A percentile compares a stretch with the other conserved stretches of the same genome.
These are phyloP conservation scores for Cercophora samala DNA, from an alignment of 495 filamentous ascomycete species.

Conservation along the genomic window DNA sequence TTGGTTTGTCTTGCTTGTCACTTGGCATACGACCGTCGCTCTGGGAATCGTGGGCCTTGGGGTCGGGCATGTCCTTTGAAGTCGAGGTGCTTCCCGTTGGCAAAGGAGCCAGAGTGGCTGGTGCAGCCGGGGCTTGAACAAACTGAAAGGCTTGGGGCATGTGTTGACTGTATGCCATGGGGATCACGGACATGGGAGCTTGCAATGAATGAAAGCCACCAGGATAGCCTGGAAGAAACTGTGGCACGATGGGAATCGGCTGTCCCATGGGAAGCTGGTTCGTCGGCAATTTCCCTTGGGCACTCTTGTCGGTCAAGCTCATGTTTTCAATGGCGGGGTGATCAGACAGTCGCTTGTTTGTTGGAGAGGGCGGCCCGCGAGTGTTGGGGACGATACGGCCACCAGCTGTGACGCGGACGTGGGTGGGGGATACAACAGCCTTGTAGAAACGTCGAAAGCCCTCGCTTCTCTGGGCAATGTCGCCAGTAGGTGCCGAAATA, in stretches of 20 bases:
- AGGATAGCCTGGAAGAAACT: slow-evolving; percentile 28
- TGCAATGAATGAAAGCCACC: slow-evolving; percentile 31
- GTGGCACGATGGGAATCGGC: slow-evolving; percentile 25
- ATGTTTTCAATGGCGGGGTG: slow-evolving; percentile 22
- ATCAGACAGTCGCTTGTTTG: slow-evolving; percentile 42
- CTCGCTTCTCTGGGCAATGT: slow-evolving; percentile 46
- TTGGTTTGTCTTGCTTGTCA: slow-evolving; percentile 39
- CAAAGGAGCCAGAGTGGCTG: slow-evolving; percentile 12
- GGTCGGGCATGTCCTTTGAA: slow-evolving; percentile 29
- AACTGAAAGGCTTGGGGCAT: slow-evolving; percentile 27
- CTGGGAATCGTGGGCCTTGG: slow-evolving; percentile 26
- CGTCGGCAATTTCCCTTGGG: slow-evolving; percentile 19
- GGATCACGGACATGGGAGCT: slow-evolving; percentile 29
- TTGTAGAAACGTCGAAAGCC: slow-evolving; percentile 57
- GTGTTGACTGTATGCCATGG: slow-evolving; percentile 31
- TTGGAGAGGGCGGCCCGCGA: slow-evolving; percentile 45
- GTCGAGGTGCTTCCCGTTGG: slow-evolving; percentile 8
- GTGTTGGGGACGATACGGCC: slow-evolving; percentile 56
- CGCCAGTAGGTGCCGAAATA: slow-evolving; percentile 43
- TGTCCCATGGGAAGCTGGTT: slow-evolving; percentile 16
- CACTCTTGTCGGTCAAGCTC: slow-evolving; percentile 16
- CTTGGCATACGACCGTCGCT: slow-evolving; percentile 27
- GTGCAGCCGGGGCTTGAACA: slow-evolving; percentile 12
- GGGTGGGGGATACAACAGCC: slow-evolving; percentile 53
- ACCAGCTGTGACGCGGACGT: slow-evolving; percentile 55